Evolutionary conservation across 352 stramenopile species (phyloP), one percentile per base, ranked within the genome.

Genomic region (Globisporangium viniferum): DNA sequence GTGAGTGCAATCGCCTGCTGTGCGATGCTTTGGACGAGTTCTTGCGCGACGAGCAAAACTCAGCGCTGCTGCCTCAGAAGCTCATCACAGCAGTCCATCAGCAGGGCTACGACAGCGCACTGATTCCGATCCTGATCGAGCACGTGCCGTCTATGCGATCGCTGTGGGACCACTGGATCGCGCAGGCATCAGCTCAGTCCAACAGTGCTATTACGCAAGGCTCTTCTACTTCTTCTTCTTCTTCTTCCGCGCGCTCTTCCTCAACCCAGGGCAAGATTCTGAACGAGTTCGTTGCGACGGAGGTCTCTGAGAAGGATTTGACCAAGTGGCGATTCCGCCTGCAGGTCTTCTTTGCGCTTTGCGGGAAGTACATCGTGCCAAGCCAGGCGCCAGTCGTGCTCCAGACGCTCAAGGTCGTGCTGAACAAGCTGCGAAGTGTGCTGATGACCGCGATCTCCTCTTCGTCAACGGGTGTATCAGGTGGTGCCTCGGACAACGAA

Each of bases 151-250:
- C 82, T 3, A 73, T 90, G 68, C 77, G 78, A 59, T 59, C 78
- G 31, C 49, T 88, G 22, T 90, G 82, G 82, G 63, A 77, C 29
- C 72, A 87, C 57, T 91, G 80, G 82, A 88, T 88, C 69, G 3
- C 5, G 1, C 51, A 57, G 10, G 51, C 51, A 35, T 10, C 24
- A 33, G 22, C 51, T 29, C 51, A 57, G 22, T 57, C 51, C 51
- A 57, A 12, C 51, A 57, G 24, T 10, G 7, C 51, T 12, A 20
- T 5, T n/a, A 22, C 51, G 5, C 51, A 57, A 29, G 15, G 22
- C 51, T 56, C 49, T 27, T n/a, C n/a, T n/a, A n/a, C n/a, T n/a
- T 58, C 70, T 14, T 63, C 59, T 14, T 57, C 66, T n/a, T 70
- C 69, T 0, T 66, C 70, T 18, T 62, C 72, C 18, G 70, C 62